Percentiles rank a stretch among this genome's conserved stretches.
Evolutionary conservation across 116 monocot species (phyloP).

Genomic region (Cymodocea nodosa): DNA sequence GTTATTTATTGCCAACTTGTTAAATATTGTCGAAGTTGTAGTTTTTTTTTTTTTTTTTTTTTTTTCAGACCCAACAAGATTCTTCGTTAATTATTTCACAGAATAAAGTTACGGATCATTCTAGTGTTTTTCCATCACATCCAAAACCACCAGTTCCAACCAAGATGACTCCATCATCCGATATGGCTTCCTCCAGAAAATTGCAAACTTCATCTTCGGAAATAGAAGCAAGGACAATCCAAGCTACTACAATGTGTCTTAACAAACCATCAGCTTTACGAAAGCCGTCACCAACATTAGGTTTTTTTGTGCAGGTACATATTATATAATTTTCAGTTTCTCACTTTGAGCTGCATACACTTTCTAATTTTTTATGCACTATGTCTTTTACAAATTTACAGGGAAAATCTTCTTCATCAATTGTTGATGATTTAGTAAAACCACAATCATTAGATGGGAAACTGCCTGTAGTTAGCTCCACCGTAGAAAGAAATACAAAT

Average conservation of each 20-base stretch:
- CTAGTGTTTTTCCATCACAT: constrained; percentile 6
- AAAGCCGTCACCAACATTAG: constrained; percentile 27
- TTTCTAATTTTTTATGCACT: neutral
- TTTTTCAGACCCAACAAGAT: neutral
- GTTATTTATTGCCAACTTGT: no score
- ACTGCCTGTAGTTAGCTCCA: neutral
- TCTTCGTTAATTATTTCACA: neutral
- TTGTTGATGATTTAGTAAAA: neutral
- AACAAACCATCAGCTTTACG: constrained; percentile 22
- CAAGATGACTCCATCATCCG: neutral
- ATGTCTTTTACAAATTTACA: neutral
- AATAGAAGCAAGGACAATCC: neutral
- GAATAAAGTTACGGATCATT: neutral
- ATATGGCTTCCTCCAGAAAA: neutral
- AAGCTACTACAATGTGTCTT: constrained; percentile 1
- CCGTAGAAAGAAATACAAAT: neutral
- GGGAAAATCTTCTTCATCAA: neutral
- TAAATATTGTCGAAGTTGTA: no score
- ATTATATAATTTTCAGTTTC: neutral
- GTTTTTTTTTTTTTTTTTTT: neutral
- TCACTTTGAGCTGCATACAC: neutral
- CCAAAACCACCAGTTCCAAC: constrained; percentile 6
- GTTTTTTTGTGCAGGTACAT: constrained; percentile 24
- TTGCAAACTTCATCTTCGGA: constrained; percentile 1
- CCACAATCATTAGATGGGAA: neutral